Conservation (phyloP, 169 alveolate genomes). For the Cryptosporidium ryanae region DNA sequence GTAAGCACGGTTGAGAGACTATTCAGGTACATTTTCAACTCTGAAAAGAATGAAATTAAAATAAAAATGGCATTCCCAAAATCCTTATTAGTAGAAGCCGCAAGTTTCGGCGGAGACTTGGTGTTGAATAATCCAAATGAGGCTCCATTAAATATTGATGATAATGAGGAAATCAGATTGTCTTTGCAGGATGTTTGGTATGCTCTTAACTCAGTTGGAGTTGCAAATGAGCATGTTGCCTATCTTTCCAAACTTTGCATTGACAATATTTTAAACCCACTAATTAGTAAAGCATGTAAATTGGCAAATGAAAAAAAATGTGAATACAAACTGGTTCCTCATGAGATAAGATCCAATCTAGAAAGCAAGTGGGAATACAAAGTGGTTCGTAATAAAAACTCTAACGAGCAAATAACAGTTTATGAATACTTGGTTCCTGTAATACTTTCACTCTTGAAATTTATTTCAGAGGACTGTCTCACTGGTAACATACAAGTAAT, state of each 20-base stretch:
- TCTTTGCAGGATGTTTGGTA: conserved; percentile 68
- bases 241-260: conserved; percentile 56
- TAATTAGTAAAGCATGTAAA: conserved; percentile 27
- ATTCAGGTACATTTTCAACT: conserved; percentile 28
- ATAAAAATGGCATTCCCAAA: conserved; percentile 57
- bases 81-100: conserved; percentile 8
- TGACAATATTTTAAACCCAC: conserved; percentile 44
- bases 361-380: conserved; percentile 67
- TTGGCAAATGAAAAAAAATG: conserved; percentile 22
- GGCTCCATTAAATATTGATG: neutral
- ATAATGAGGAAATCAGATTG: conserved; percentile 46
- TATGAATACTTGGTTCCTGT: conserved; percentile 50
- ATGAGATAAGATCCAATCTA: conserved; percentile 12
- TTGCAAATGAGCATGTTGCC: conserved; percentile 50
- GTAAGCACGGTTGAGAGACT: conserved; percentile 54
- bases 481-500: conserved; percentile 53
- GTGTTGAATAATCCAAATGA: neutral
- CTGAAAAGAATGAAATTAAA: conserved; percentile 35
- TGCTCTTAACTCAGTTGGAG: conserved; percentile 58
- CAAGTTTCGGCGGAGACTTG: neutral
- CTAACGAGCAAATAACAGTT: neutral
- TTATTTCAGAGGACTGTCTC: conserved; percentile 38
- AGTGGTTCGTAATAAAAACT: conserved; percentile 15
- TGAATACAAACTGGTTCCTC: conserved; percentile 17
- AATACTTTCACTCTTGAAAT: conserved; percentile 19